Evolutionary conservation across 2,329 filamentous ascomycete species (phyloP), one percentile per base, ranked within the genome.

Genomic region (Hansfordia pulvinata): DNA sequence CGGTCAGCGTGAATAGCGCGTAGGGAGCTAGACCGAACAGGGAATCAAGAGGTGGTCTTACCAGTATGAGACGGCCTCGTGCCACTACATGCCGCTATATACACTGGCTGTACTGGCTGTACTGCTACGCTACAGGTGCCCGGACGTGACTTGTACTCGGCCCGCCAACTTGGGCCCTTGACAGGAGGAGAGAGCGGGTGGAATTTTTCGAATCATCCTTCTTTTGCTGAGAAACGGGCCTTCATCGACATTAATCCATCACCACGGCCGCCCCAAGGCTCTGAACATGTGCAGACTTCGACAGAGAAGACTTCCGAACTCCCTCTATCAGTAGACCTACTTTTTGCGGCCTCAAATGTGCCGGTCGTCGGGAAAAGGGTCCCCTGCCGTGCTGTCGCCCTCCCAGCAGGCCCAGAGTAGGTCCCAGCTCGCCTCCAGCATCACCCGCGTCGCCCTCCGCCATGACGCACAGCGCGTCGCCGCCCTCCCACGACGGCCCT

Each of bases 381-480:
- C 56, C 56, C 49, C 48, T 49, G 3, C 23, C 23, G 8, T 24
- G 14, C n/a, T n/a, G 45, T 46, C 50, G 52, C 53, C 51, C 50
- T 49, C 49, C 40, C 42, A 41, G 40, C 39, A 52, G 44, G 51
- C 41, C 50, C 46, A 44, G 47, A 46, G n/a, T n/a, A n/a, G n/a
- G n/a, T n/a, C n/a, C n/a, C n/a, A n/a, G n/a, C n/a, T n/a, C n/a
- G n/a, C n/a, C n/a, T n/a, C n/a, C n/a, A n/a, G n/a, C n/a, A n/a
- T n/a, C n/a, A n/a, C n/a, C n/a, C n/a, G n/a, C n/a, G n/a, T n/a
- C n/a, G n/a, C n/a, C n/a, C n/a, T n/a, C 43, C 57, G 67, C 56
- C 60, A 72, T 72, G 68, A 64, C 61, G 54, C 59, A 60, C 58
- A 67, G 54, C 65, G 67, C 65, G 65, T 70, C 64, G 54, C 54